Conservation (phyloP, 371 early-diverging fungal genomes). For the Nematocida sp. region DNA sequence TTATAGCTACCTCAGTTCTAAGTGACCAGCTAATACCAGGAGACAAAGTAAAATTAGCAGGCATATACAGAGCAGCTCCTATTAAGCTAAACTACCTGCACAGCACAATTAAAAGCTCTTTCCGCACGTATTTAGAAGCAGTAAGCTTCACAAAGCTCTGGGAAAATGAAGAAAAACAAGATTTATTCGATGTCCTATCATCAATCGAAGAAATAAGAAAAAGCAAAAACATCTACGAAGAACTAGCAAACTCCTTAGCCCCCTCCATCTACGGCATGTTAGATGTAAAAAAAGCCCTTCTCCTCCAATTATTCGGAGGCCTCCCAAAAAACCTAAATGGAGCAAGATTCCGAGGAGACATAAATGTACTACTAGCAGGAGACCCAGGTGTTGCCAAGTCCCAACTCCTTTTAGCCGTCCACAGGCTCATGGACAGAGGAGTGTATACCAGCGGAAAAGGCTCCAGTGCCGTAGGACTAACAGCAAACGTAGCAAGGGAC, state of each 20-base stretch:
- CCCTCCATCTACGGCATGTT: constrained; percentile 93
- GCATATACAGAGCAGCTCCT: constrained; percentile 87
- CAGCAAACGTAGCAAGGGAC: constrained; percentile 93
- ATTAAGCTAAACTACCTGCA: constrained; percentile 83
- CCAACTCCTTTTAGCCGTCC: constrained; percentile 70
- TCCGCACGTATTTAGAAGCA: constrained; percentile 90
- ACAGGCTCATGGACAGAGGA: constrained; percentile 88
- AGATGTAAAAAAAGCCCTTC: constrained; percentile 90
- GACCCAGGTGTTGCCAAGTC: constrained; percentile 68
- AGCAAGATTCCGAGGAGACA: constrained; percentile 66
- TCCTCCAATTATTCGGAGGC: constrained; percentile 96
- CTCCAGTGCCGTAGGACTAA: constrained; percentile 93
- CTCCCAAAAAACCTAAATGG: constrained; percentile 64
- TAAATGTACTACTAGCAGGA: constrained; percentile 67
- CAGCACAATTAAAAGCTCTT: constrained; percentile 81
- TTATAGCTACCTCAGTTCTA: constrained; percentile 82
- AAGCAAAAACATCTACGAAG: constrained; percentile 56
- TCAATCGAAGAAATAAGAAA: constrained; percentile 67
- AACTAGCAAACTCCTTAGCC: constrained; percentile 70
- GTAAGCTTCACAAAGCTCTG: constrained; percentile 74
- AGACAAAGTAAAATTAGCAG: constrained; percentile 87
- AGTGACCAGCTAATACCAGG: constrained; percentile 92
- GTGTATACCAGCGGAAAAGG: constrained; percentile 98
- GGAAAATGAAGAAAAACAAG: constrained; percentile 63
- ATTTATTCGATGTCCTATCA: constrained; percentile 69